Percentiles rank a stretch among this genome's conserved stretches.
Evolutionary conservation across 2,329 filamentous ascomycete species (phyloP).

Genomic region (Phaeosphaeriaceae sp.): DNA sequence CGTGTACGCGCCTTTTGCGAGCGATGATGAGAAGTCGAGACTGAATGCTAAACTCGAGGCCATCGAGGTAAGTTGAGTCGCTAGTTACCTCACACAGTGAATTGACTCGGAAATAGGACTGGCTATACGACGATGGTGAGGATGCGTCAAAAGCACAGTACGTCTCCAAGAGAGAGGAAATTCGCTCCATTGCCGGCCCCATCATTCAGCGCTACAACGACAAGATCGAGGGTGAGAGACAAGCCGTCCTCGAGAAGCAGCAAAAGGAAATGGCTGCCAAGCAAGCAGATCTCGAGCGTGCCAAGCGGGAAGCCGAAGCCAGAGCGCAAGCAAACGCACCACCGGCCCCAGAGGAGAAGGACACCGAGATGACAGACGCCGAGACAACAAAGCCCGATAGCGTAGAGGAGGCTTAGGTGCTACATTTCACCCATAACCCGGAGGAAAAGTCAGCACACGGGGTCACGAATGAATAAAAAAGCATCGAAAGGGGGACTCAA

Average conservation of each 20-base stretch:
- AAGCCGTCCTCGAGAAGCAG: conserved; percentile 69
- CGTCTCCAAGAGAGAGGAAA: conserved; percentile 93
- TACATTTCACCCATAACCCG: background rate
- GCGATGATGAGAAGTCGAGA: conserved; percentile 89
- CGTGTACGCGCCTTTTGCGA: conserved; percentile 85
- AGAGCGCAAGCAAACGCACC: conserved; percentile 60
- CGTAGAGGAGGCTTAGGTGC: conserved; percentile 41
- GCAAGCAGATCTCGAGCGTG: conserved; percentile 72
- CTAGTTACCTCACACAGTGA: too few species aligned
- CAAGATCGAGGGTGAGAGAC: conserved; percentile 86
- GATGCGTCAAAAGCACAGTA: conserved; percentile 94
- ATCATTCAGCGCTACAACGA: conserved; percentile 95
- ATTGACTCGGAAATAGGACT: too few species aligned
- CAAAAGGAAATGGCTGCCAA: conserved; percentile 70
- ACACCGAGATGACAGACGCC: conserved; percentile 68
- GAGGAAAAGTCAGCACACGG: too few species aligned
- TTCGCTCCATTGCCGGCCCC: conserved; percentile 86
- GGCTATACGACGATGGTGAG: conserved; percentile 97
- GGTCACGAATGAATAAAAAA: conserved; percentile 1
- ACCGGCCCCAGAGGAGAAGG: conserved; percentile 43
- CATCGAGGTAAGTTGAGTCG: conserved; percentile 73
- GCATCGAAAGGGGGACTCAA: conserved; percentile 9
- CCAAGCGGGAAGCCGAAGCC: conserved; percentile 76
- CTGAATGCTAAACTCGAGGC: conserved; percentile 82
- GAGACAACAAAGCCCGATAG: conserved; percentile 50